Evolutionary conservation across 2,329 filamentous ascomycete genomes (phyloP), one percentile per base, ranked within the genome.

Genomic region (Neodidymelliopsis sp.): DNA sequence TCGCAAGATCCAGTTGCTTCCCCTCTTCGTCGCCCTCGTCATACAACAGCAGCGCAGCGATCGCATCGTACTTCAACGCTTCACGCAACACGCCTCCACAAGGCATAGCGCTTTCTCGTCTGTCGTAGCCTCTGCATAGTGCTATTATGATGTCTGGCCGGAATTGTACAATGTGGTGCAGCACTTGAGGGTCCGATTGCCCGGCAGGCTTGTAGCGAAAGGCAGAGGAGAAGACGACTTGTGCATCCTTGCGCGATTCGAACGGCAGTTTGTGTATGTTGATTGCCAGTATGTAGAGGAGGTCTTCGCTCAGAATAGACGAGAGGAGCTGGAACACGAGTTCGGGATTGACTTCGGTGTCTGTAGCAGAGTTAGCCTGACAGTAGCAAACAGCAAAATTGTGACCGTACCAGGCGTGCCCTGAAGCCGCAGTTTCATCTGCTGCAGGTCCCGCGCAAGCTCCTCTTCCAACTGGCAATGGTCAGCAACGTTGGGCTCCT

Each of bases 161-260:
- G 62, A 90, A 87, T 66, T 90, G 88, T 56, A 96, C 87, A 50
- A 97, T 89, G 71, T 96, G 95, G 60, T 90, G 89, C 48, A 99
- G 81, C 19, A 94, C 91, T 39, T 92, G 84, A 0, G 91, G 91
- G 54, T 95, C 90, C 59, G 83, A 80, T 15, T 86, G 84, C 2
- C 82, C 83, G 31, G 82, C 84, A 5, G 88, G 88, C 57, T 90
- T 89, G 79, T 94, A 97, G 59, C 92, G 90, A 71, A 97, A 91
- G 60, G 95, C 89, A 72, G 93, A 94, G 29, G 91, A 96, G 77
- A 97, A 94, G 70, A 97, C 94, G 56, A 94, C 90, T 72, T 97
- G 93, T 10, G 90, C 90, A 69, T 97, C 93, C 78, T 97, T 97
- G 67, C 93, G 87, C 27, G 92, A 90, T 77, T 99, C 94, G 78